Conservation (phyloP, 257 asterid species). For the Primulina tabacum region DNA sequence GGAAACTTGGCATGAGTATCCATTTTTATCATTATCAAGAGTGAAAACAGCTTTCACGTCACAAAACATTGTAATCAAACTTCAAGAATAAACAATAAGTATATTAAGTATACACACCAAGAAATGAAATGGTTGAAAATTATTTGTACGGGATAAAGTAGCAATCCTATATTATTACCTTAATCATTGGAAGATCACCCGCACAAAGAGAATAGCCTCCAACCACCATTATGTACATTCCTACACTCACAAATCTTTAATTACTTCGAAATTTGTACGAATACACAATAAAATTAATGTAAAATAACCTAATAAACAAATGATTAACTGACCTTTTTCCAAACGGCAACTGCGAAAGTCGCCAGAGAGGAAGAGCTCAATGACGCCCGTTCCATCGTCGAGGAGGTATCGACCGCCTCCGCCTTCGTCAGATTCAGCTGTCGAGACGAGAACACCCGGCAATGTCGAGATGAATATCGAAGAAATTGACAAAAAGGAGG, state of each 20-base stretch:
- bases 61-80: no score
- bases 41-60: no score
- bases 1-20: no score
- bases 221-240: slow-evolving; percentile 89
- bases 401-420: slow-evolving; percentile 42
- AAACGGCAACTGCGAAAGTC: slow-evolving; percentile 41
- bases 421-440: slow-evolving; percentile 30
- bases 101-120: neutral
- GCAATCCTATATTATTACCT: slow-evolving; percentile 38
- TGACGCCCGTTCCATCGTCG: slow-evolving; percentile 73
- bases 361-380: slow-evolving; percentile 45
- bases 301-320: neutral
- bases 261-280: neutral
- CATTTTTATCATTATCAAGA: no score
- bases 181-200: slow-evolving; percentile 50
- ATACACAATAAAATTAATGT: neutral
- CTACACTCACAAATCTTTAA: slow-evolving; percentile 30
- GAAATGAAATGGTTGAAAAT: neutral
- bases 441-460: slow-evolving; percentile 69
- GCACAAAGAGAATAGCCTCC: slow-evolving; percentile 49
- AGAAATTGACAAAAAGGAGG: no score
- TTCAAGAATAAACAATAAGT: neutral
- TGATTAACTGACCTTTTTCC: slow-evolving; percentile 47
- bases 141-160: neutral
- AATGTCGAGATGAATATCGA: neutral